Evolutionary conservation across 768 basidiomycete species (phyloP).

Genomic region (Mycena leptocephala): DNA sequence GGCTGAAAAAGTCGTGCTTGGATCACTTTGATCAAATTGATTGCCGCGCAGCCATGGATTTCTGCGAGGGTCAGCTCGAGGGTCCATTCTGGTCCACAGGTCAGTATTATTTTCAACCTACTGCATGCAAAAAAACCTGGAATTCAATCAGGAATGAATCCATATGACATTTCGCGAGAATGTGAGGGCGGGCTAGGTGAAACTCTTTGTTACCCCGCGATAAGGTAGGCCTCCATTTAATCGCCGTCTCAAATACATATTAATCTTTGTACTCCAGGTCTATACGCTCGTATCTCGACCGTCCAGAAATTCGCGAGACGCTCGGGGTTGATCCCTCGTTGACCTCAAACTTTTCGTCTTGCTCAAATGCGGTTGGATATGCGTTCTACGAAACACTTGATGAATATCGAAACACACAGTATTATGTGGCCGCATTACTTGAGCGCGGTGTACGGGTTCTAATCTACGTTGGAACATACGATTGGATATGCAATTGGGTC

Average conservation of each 20-base stretch:
- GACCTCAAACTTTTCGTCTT: constrained; percentile 57
- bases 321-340: constrained; percentile 64
- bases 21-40: constrained; percentile 77
- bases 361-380: constrained; percentile 57
- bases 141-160: constrained; percentile 56
- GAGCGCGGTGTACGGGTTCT: constrained; percentile 82
- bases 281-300: constrained; percentile 67
- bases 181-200: constrained; percentile 22
- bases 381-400: constrained; percentile 69
- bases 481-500: constrained; percentile 85
- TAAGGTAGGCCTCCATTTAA: background rate
- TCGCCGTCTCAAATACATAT: background rate
- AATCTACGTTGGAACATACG: constrained; percentile 79
- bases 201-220: constrained; percentile 29
- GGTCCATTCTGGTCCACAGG: constrained; percentile 61
- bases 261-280: constrained; percentile 48
- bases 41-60: constrained; percentile 75
- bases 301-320: constrained; percentile 57
- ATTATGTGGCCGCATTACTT: constrained; percentile 77
- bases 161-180: constrained; percentile 71
- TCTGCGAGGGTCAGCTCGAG: constrained; percentile 75
- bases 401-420: constrained; percentile 58
- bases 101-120: constrained; percentile 32
- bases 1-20: constrained; percentile 71
- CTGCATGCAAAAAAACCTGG: background rate